These are phyloP conservation scores for Silybum marianum DNA, from an alignment of 129 eudicot species.

Conservation along the genomic window DNA sequence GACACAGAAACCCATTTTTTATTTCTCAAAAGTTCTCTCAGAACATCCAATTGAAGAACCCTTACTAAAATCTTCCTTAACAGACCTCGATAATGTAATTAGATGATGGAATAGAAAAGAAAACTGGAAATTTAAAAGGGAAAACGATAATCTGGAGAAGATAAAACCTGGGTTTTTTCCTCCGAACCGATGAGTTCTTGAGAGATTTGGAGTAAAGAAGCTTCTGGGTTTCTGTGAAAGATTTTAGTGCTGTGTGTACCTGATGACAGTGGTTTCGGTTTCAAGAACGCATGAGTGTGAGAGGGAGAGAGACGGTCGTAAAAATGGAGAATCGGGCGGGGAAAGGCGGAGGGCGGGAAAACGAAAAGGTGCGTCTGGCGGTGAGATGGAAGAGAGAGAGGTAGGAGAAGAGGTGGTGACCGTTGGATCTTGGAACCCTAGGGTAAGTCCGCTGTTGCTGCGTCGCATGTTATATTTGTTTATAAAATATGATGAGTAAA, in stretches of 20 bases:
- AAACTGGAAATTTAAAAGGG: neutral
- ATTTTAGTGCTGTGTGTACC: neutral
- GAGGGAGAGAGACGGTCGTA: neutral
- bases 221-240: neutral
- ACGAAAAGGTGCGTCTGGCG: slow-evolving; percentile 13
- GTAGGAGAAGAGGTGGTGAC: slow-evolving; percentile 7
- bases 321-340: slow-evolving; percentile 25
- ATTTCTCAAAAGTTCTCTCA: neutral
- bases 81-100: neutral
- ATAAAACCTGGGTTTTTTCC: slow-evolving; percentile 7
- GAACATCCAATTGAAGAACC: neutral
- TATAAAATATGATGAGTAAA: neutral
- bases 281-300: slow-evolving; percentile 4
- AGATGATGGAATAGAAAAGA: neutral
- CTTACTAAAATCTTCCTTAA: slow-evolving; percentile 2
- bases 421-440: slow-evolving; percentile 13
- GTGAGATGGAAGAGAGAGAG: neutral
- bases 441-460: neutral
- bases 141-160: neutral
- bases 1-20: neutral
- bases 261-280: neutral
- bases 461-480: neutral
- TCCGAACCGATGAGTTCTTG: neutral
- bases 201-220: neutral
- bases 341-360: slow-evolving; percentile 35